These are phyloP conservation scores for Excoecaria agallocha DNA, from an alignment of 345 rosid genomes.

Conservation along the genomic window DNA sequence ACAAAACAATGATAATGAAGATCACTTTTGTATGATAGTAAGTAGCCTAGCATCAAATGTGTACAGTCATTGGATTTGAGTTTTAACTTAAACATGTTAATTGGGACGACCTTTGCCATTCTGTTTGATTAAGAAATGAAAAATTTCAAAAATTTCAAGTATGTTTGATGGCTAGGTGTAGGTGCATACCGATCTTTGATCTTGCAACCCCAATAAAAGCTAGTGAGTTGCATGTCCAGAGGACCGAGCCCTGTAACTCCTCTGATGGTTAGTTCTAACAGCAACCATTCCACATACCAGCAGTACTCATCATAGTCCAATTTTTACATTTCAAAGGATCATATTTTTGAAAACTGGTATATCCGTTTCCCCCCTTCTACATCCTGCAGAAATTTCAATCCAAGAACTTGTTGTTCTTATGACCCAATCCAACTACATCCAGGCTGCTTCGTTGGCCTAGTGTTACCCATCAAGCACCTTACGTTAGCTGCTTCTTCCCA, in stretches of 20 bases:
- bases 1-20: too few relatives aligned
- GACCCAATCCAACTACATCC: constrained; percentile 1
- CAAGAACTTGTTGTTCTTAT: not conserved
- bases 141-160: not conserved
- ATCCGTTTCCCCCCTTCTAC: not conserved
- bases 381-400: not conserved
- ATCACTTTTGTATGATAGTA: too few relatives aligned
- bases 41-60: too few relatives aligned
- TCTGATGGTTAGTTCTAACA: too few relatives aligned
- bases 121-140: not conserved
- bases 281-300: not conserved
- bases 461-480: not conserved
- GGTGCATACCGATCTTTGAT: not conserved
- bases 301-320: not conserved
- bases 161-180: not conserved
- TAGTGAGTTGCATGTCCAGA: not conserved
- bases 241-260: not conserved
- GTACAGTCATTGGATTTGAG: too few relatives aligned
- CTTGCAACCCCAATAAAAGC: not conserved
- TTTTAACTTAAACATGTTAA: not conserved
- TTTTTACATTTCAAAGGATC: not conserved
- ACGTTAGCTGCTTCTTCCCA: constrained; percentile 73
- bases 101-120: not conserved
- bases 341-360: too few relatives aligned
- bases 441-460: not conserved